Conservation (phyloP, 176 grass and related monocot genomes). For the Urochloa ruziziensis region DNA sequence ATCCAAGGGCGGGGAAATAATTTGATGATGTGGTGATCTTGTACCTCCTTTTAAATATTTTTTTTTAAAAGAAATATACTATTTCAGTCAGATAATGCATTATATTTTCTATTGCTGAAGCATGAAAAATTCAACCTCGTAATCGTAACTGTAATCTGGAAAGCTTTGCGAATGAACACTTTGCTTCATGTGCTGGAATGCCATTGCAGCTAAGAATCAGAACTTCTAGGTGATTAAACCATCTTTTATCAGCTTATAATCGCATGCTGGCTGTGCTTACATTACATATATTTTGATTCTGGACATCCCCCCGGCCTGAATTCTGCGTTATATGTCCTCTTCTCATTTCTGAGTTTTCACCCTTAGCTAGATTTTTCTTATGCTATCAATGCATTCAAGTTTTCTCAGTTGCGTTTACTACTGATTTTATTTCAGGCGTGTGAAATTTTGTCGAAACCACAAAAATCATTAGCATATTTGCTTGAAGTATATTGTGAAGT, state of each 20-base stretch:
- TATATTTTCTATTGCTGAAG: neutral
- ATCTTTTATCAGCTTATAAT: neutral
- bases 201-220: neutral
- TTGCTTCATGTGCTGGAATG: neutral
- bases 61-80: neutral
- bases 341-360: neutral
- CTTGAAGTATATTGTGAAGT: conserved; percentile 86
- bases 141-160: conserved; percentile 2
- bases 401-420: conserved; percentile 5
- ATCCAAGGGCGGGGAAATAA: neutral
- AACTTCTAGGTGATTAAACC: neutral
- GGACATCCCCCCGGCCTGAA: too few species aligned
- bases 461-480: conserved; percentile 97
- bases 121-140: neutral
- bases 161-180: neutral
- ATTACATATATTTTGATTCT: neutral
- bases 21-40: neutral
- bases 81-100: neutral
- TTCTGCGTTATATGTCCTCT: neutral
- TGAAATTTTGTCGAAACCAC: conserved; percentile 81
- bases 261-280: neutral
- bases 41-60: neutral
- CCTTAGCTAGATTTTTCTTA: neutral
- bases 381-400: neutral
- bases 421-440: conserved; percentile 66